Evolutionary conservation across 805 yeast species (phyloP).

Genomic region (Sungouiella thailandica): DNA sequence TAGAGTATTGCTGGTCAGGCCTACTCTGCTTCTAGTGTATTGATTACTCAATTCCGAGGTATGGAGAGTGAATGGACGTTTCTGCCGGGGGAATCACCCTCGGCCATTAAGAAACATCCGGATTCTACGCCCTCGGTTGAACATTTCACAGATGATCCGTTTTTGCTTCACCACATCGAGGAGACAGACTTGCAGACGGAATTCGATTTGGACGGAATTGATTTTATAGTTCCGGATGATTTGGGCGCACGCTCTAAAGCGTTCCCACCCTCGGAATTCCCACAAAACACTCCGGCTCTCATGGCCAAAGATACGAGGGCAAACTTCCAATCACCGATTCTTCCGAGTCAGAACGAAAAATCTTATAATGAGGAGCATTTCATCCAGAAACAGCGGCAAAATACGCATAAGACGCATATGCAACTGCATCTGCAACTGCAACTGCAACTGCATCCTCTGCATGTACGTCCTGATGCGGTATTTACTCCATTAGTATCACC

Average conservation of each 20-base stretch:
- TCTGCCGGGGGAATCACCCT: not conserved
- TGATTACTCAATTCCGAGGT: too few species aligned
- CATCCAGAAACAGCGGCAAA: slow-evolving; percentile 28
- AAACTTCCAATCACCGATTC: slow-evolving; percentile 28
- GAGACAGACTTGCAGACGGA: slow-evolving; percentile 2
- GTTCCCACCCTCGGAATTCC: slow-evolving; percentile 14
- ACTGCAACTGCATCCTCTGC: slow-evolving; percentile 18
- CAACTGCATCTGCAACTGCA: slow-evolving; percentile 9
- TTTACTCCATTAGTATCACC: slow-evolving; percentile 80
- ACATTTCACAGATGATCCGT: slow-evolving; percentile 4
- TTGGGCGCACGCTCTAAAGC: slow-evolving; percentile 13
- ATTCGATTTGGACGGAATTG: slow-evolving; percentile 9
- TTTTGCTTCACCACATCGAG: slow-evolving; percentile 11
- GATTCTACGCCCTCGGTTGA: not conserved
- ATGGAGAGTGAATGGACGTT: slow-evolving; percentile 2
- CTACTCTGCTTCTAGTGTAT: too few species aligned
- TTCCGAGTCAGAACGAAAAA: slow-evolving; percentile 39
- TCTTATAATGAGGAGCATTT: slow-evolving; percentile 39
- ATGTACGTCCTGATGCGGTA: slow-evolving; percentile 52
- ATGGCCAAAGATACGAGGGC: too few species aligned
- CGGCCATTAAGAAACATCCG: not conserved
- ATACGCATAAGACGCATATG: slow-evolving; percentile 10
- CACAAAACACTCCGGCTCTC: slow-evolving; percentile 15
- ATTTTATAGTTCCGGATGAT: slow-evolving; percentile 12
- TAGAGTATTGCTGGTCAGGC: too few species aligned